A percentile compares a stretch with the other conserved stretches of the same genome.
Conservation (phyloP, 2,329 filamentous ascomycete genomes). For the Alternaria brassicicola region DNA sequence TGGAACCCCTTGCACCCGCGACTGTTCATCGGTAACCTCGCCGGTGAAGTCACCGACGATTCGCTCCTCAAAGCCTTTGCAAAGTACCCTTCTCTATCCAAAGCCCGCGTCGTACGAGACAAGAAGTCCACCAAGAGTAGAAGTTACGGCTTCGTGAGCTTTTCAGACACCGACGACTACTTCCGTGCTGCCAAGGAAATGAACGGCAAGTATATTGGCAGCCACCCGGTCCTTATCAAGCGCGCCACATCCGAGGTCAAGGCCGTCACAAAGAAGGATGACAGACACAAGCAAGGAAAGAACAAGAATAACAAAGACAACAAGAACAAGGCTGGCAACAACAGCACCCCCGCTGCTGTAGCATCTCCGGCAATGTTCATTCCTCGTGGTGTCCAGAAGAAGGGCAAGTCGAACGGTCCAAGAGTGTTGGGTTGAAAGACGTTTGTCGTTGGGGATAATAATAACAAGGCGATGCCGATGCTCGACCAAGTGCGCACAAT, state of each 20-base stretch:
- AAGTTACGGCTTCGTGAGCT: constrained; percentile 95
- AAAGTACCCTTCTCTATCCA: constrained; percentile 85
- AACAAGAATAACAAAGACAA: constrained; percentile 58
- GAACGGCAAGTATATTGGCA: constrained; percentile 99
- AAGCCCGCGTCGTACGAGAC: constrained; percentile 91
- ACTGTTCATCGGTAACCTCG: constrained; percentile 94
- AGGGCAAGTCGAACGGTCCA: constrained; percentile 37
- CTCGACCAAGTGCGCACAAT: not conserved
- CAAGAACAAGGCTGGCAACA: constrained; percentile 33
- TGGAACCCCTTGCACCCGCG: constrained; percentile 96
- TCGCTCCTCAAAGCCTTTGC: constrained; percentile 92
- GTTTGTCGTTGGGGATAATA: not conserved
- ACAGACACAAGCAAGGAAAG: constrained; percentile 48
- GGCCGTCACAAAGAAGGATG: constrained; percentile 64
- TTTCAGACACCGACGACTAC: constrained; percentile 93
- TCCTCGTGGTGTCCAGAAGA: constrained; percentile 40
- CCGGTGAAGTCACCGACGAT: constrained; percentile 96
- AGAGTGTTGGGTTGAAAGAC: constrained; percentile 36
- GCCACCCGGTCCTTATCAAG: constrained; percentile 86
- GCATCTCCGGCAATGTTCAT: constrained; percentile 32
- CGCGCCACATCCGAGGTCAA: constrained; percentile 93
- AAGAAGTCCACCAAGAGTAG: constrained; percentile 96
- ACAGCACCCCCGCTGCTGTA: constrained; percentile 19
- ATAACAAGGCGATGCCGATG: not conserved
- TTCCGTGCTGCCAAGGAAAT: constrained; percentile 97